These are phyloP conservation scores for Cubamyces sp. DNA, from an alignment of 768 basidiomycete genomes.

Conservation along the genomic window DNA sequence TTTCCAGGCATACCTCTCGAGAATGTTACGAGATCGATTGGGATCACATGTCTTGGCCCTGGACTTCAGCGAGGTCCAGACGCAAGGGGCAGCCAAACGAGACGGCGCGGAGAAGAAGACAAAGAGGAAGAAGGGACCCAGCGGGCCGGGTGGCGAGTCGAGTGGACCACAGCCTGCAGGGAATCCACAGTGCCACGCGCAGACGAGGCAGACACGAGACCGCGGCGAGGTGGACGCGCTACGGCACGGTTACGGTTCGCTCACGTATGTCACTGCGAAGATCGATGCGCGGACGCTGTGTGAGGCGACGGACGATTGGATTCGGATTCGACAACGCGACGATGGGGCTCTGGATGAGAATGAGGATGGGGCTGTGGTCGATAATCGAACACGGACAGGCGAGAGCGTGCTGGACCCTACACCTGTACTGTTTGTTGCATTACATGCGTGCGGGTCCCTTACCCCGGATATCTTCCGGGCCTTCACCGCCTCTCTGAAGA, in stretches of 20 bases:
- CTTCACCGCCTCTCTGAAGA: slow-evolving; percentile 28
- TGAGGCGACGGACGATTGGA: slow-evolving; percentile 55
- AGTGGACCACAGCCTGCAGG: not conserved
- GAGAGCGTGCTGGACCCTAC: slow-evolving; percentile 13
- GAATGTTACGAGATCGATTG: slow-evolving; percentile 41
- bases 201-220: not conserved
- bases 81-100: slow-evolving; percentile 54
- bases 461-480: slow-evolving; percentile 68
- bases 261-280: slow-evolving; percentile 60
- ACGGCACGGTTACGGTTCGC: slow-evolving; percentile 26
- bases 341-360: too few species aligned
- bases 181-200: not conserved
- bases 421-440: slow-evolving; percentile 65
- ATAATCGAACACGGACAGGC: not conserved
- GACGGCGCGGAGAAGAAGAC: slow-evolving; percentile 23
- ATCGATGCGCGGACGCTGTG: slow-evolving; percentile 55
- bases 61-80: slow-evolving; percentile 63
- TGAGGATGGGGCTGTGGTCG: not conserved
- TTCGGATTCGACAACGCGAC: slow-evolving; percentile 28
- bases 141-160: slow-evolving; percentile 19
- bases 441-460: slow-evolving; percentile 79
- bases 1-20: slow-evolving; percentile 64
- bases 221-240: not conserved
- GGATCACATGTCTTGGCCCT: slow-evolving; percentile 63
- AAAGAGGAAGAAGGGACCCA: slow-evolving; percentile 4